Evolutionary conservation across 345 rosid genomes (phyloP).

Genomic region (Bretschneidera sinensis): DNA sequence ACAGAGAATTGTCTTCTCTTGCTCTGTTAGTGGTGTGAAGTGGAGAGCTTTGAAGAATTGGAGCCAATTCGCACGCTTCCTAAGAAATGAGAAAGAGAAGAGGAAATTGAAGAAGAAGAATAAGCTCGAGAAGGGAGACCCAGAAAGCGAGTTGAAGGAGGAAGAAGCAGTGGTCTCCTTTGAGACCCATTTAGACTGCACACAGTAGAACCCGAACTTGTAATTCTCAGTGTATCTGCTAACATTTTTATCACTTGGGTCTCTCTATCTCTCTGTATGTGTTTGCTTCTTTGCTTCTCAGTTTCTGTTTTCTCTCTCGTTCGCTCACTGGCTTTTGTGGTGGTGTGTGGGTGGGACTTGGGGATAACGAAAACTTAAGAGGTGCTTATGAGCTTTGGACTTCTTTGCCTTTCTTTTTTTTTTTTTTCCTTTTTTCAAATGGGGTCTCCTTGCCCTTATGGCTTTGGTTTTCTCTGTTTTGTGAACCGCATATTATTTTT

Average conservation of each 20-base stretch:
- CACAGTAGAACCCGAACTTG: too few species aligned
- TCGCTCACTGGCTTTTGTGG: conserved; percentile 7
- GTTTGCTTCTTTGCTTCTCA: not conserved
- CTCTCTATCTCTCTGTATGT: conserved; percentile 3
- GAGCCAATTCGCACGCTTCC: conserved; percentile 40
- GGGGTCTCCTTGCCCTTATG: too few species aligned
- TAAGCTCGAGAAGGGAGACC: conserved; percentile 49
- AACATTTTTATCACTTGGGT: conserved; percentile 44
- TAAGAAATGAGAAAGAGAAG: conserved; percentile 48
- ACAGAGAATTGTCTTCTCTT: conserved; percentile 59
- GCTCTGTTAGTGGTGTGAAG: conserved; percentile 18
- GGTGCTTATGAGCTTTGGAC: conserved; percentile 10
- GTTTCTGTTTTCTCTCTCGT: not conserved
- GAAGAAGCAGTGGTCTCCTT: conserved; percentile 37
- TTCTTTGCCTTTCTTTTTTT: too few species aligned
- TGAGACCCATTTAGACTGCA: conserved; percentile 59
- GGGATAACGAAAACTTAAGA: conserved; percentile 18
- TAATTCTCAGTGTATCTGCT: too few species aligned
- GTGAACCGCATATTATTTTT: too few species aligned
- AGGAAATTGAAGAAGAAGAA: conserved; percentile 35
- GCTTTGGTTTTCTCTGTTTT: too few species aligned
- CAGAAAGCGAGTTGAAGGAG: conserved; percentile 37
- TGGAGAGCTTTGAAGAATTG: conserved; percentile 26
- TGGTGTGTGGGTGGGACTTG: conserved; percentile 19
- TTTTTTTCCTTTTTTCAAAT: too few species aligned